Evolutionary conservation across 2,329 filamentous ascomycete species (phyloP), one percentile per base, ranked within the genome.

Genomic region (Alternaria panax): DNA sequence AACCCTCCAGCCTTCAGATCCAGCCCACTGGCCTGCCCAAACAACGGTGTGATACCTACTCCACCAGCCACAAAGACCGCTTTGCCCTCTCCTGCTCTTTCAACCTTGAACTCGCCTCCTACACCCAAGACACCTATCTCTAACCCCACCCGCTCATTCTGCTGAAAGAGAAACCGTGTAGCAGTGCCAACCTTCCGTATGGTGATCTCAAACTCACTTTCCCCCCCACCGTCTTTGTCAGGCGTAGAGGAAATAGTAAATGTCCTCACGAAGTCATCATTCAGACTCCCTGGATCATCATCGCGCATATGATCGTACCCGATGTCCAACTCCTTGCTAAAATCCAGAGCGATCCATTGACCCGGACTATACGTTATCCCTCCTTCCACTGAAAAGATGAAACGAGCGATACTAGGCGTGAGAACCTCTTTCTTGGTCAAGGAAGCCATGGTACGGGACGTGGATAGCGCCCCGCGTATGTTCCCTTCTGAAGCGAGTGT

Each of bases 221-320:
- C 72, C 2, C 65, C 36, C 1, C 2, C 24, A n/a, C 0, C 22
- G 63, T 27, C 5, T 12, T 38, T 3, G 20, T 7, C 25, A 1
- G 88, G 86, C 1, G 80, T 77, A 2, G 85, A 91, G 1, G 90
- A 91, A 0, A 96, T 84, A 2, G 92, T 96, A 71, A 96, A 96
- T 0, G 92, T 96, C 27, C 92, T 83, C 5, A 95, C 82, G 62
- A 87, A 93, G 73, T 97, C 92, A 72, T 96, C 92, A 68, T 96
- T 97, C 16, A 96, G 75, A 67, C 88, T 91, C 64, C 84, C 84
- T 5, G 92, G 92, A 65, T 96, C 92, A 57, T 90, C 87, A 63
- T 96, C 89, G 3, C 88, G 83, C 92, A 96, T 96, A 74, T 96
- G 93, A 48, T 84, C 86, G 76, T 92, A 96, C 0, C 92, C 92